Conservation (phyloP, 208 protist genomes). For the Acanthamoeba culbertsoni region DNA sequence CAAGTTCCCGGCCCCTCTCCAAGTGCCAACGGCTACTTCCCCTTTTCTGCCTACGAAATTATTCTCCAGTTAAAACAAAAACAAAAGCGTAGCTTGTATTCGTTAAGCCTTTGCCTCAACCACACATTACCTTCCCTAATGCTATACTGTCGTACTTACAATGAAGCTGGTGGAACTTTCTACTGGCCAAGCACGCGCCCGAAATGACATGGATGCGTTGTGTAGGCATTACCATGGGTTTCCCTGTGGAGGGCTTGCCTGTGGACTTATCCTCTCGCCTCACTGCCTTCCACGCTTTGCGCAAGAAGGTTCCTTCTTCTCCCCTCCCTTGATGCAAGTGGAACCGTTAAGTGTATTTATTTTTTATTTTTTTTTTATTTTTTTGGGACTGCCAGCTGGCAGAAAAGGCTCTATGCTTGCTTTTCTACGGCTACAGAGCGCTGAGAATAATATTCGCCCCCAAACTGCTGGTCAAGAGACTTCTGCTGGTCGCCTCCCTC, state of each 20-base stretch:
- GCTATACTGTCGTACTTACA: background rate
- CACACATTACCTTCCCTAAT: background rate
- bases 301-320: background rate
- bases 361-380: background rate
- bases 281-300: background rate
- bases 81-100: too few relatives aligned
- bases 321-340: background rate
- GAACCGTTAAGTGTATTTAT: too few relatives aligned
- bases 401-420: background rate
- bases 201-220: slow-evolving; percentile 8
- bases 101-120: too few relatives aligned
- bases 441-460: slow-evolving; percentile 21
- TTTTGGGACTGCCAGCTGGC: background rate
- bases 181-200: slow-evolving; percentile 8
- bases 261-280: background rate
- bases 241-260: background rate
- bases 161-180: background rate
- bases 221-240: slow-evolving; percentile 10
- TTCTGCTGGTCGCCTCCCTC: background rate
- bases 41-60: background rate
- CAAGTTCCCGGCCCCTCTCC: background rate
- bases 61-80: too few relatives aligned
- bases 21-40: background rate
- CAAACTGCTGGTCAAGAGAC: background rate
- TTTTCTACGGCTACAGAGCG: background rate